Conservation (phyloP, 768 basidiomycete genomes). For the Suillus paluster region DNA sequence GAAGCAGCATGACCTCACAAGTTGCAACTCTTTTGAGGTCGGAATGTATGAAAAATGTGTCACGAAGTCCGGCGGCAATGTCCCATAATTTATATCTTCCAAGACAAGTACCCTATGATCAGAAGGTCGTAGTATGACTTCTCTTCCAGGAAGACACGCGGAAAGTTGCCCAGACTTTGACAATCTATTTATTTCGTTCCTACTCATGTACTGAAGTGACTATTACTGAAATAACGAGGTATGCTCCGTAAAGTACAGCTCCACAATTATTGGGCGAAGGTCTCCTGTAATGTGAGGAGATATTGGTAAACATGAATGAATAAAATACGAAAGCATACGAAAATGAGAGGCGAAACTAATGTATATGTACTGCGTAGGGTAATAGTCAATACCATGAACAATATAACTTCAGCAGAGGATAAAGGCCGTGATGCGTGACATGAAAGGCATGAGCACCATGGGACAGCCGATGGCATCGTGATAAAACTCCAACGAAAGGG, state of each 20-base stretch:
- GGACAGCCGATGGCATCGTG: neutral
- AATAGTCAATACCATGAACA: conserved; percentile 10
- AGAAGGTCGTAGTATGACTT: neutral
- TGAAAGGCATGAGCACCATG: conserved; percentile 7
- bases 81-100: neutral
- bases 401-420: conserved; percentile 3
- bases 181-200: neutral
- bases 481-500: conserved; percentile 1
- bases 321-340: conserved; percentile 34
- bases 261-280: conserved; percentile 19
- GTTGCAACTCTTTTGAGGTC: neutral
- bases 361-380: conserved; percentile 14
- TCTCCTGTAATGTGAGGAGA: conserved; percentile 9
- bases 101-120: neutral
- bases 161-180: neutral
- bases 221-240: conserved; percentile 8
- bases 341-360: conserved; percentile 8
- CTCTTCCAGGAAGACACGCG: neutral
- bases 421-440: neutral
- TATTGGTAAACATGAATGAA: conserved; percentile 25
- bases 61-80: neutral
- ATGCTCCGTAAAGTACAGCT: conserved; percentile 9
- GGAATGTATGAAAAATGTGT: neutral
- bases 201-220: neutral
- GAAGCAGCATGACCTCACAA: neutral